Conservation (phyloP, 2,329 filamentous ascomycete species). For the Monilinia laxa region DNA sequence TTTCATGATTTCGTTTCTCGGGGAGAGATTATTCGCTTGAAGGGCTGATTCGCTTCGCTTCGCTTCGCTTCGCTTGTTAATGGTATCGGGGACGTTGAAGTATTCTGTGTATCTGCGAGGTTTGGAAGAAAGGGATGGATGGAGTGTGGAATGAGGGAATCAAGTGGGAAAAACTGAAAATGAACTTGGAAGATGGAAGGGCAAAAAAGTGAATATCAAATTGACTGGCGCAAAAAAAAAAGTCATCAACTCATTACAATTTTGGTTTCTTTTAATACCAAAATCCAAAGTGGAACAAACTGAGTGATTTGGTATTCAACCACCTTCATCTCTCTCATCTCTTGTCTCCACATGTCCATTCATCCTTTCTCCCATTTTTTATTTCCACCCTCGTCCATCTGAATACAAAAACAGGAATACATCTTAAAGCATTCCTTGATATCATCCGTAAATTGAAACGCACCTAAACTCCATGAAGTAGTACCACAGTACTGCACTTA, state of each 20-base stretch:
- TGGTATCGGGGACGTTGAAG: too few species aligned
- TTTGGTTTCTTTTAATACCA: neutral
- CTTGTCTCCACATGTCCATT: neutral
- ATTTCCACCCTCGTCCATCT: neutral
- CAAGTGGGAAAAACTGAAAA: too few species aligned
- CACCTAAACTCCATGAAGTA: constrained; percentile 10
- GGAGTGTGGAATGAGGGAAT: neutral
- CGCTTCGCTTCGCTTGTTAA: too few species aligned
- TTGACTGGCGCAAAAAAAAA: neutral
- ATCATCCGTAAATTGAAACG: constrained; percentile 1
- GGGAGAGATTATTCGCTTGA: too few species aligned
- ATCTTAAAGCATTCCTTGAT: constrained; percentile 6
- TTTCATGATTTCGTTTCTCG: too few species aligned
- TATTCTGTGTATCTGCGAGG: too few species aligned
- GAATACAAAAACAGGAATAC: neutral
- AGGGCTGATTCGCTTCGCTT: too few species aligned
- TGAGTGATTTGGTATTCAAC: neutral
- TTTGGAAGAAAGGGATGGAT: too few species aligned
- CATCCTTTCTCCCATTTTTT: neutral
- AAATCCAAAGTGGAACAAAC: neutral
- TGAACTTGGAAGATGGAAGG: neutral
- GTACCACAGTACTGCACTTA: neutral
- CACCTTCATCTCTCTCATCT: neutral
- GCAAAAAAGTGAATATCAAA: neutral
- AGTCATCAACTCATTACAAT: neutral